Conservation (phyloP, 2,329 filamentous ascomycete genomes). For the Aquanectria penicillioides region DNA sequence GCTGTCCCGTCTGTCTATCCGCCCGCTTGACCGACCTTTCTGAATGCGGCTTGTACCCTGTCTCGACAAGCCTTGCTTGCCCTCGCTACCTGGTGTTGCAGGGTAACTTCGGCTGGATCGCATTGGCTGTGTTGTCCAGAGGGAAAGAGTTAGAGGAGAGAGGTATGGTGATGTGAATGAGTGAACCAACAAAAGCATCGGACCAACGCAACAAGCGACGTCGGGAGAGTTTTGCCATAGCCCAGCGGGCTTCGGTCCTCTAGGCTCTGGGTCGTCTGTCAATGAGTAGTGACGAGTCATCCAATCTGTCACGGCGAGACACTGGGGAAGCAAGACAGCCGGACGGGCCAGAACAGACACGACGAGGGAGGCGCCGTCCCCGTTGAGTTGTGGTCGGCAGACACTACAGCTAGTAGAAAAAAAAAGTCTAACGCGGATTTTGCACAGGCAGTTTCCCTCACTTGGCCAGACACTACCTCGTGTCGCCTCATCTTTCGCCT, state of each 20-base stretch:
- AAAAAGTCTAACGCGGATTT: conserved; percentile 30
- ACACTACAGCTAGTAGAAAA: conserved; percentile 26
- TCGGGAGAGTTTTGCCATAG: neutral
- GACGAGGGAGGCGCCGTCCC: conserved; percentile 34
- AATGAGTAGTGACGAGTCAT: neutral
- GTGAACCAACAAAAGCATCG: conserved; percentile 9
- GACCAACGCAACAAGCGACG: neutral
- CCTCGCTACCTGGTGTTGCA: neutral
- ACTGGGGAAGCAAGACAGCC: conserved; percentile 10
- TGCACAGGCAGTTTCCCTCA: conserved; percentile 22
- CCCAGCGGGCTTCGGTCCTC: neutral
- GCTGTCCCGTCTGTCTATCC: too few relatives aligned
- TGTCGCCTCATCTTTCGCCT: neutral
- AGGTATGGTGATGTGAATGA: conserved; percentile 2
- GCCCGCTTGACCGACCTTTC: neutral
- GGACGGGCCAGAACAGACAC: neutral
- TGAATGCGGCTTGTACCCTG: neutral
- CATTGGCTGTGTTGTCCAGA: too few relatives aligned
- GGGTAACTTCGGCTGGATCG: too few relatives aligned
- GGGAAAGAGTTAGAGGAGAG: too few relatives aligned
- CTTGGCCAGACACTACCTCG: conserved; percentile 3
- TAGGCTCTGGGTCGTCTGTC: neutral
- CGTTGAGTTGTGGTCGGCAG: conserved; percentile 31
- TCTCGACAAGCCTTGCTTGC: neutral
- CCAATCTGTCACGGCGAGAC: neutral